These are phyloP conservation scores for Cutaneotrichosporon sp. DNA, from an alignment of 1,284 basidiomycete genomes.

Conservation along the genomic window DNA sequence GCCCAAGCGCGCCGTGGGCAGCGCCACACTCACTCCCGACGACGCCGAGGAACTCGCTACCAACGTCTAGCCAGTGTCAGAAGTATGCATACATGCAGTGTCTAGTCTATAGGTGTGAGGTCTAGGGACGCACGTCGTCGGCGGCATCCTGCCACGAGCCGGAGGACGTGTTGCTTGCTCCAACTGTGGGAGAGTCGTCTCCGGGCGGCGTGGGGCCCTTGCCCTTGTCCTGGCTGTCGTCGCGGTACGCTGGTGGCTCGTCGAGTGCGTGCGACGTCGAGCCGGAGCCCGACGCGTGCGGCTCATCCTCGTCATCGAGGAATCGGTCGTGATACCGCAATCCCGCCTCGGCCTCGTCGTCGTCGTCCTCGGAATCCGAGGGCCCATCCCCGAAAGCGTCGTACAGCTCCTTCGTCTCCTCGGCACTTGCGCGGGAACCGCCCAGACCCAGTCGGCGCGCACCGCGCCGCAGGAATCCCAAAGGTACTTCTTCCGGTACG, in stretches of 20 bases:
- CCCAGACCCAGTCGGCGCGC: constrained; percentile 47
- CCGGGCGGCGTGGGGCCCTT: background rate
- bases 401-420: constrained; percentile 65
- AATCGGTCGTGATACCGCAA: constrained; percentile 48
- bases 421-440: constrained; percentile 45
- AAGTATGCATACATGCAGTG: constrained; percentile 3
- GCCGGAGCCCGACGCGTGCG: constrained; percentile 1
- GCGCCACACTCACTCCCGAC: background rate
- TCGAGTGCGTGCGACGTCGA: background rate
- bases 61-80: background rate
- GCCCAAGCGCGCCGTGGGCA: background rate
- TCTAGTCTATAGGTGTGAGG: background rate
- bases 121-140: constrained; percentile 25
- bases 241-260: constrained; percentile 22
- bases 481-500: constrained; percentile 65
- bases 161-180: constrained; percentile 21
- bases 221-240: constrained; percentile 13
- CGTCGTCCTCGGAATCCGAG: constrained; percentile 37
- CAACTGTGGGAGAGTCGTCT: background rate
- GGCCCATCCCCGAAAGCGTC: constrained; percentile 77
- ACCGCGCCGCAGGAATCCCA: constrained; percentile 58
- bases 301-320: constrained; percentile 40
- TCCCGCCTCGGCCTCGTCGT: constrained; percentile 25
- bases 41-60: constrained; percentile 1
- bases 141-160: constrained; percentile 44